Percentiles rank a stretch among this genome's conserved stretches.
Evolutionary conservation across 176 grass and related monocot genomes (phyloP).

Genomic region (Cenchrus americanus): DNA sequence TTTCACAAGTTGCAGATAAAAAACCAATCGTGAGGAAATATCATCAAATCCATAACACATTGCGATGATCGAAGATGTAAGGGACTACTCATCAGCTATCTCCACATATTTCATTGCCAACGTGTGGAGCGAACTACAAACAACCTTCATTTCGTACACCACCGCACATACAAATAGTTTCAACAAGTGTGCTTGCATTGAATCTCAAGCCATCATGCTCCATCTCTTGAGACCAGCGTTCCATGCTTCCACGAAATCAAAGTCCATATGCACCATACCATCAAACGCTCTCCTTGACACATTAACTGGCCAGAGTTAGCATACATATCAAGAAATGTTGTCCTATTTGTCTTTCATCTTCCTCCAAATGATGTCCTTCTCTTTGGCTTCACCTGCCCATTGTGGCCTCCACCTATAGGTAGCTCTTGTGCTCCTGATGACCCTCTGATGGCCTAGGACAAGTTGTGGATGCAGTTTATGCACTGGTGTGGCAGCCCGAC

Average conservation of each 20-base stretch:
- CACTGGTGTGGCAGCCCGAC: too few species aligned
- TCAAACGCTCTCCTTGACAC: conserved; percentile 56
- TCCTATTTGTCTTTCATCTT: too few species aligned
- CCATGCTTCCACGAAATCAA: conserved; percentile 75
- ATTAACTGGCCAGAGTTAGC: conserved; percentile 49
- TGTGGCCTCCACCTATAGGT: too few species aligned
- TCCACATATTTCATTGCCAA: conserved; percentile 62
- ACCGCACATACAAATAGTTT: conserved; percentile 33
- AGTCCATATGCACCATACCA: conserved; percentile 52
- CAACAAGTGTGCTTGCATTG: conserved; percentile 58
- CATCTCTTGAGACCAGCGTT: conserved; percentile 58
- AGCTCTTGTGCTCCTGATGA: too few species aligned
- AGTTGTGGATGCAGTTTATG: too few species aligned
- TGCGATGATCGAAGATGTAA: conserved; percentile 54
- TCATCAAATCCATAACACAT: conserved; percentile 55
- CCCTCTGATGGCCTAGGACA: too few species aligned
- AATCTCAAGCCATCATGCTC: conserved; percentile 37
- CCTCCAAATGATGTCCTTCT: too few species aligned
- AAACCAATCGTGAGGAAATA: conserved; percentile 53
- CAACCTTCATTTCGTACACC: not conserved
- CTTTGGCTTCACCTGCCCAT: too few species aligned
- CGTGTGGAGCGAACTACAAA: conserved; percentile 43
- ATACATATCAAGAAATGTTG: conserved; percentile 68
- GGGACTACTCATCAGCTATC: conserved; percentile 42
- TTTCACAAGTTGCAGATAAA: conserved; percentile 41